phyloP scores from a whole-genome alignment of 1,284 basidiomycete genomes.

The Mycena sp. region DNA sequence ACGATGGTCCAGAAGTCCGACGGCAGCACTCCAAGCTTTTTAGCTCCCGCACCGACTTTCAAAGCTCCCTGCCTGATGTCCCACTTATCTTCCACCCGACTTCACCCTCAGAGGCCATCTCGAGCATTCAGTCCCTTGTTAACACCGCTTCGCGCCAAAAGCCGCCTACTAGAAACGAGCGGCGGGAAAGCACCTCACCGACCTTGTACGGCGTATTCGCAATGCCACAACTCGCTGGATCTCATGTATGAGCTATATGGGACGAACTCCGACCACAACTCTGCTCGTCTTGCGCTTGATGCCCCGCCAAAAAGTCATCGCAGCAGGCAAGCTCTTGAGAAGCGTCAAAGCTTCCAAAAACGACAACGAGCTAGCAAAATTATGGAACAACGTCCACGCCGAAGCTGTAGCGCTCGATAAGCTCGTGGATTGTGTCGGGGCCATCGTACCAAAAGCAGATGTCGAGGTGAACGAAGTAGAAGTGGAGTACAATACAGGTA shows the following conservation, averaged over 20 bases:
- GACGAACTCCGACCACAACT: conserved; percentile 12
- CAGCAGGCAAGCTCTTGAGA: conserved; percentile 21
- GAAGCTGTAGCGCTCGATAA: conserved; percentile 15
- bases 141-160: neutral
- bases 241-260: conserved; percentile 11
- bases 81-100: neutral
- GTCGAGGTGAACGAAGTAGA: too few relatives aligned
- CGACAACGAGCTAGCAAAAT: conserved; percentile 9
- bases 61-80: neutral
- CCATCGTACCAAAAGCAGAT: neutral
- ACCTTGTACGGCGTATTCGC: conserved; percentile 13
- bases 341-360: conserved; percentile 22
- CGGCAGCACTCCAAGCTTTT: conserved; percentile 11
- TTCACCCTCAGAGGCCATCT: neutral
- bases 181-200: conserved; percentile 4
- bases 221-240: conserved; percentile 12
- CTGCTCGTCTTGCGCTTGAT: conserved; percentile 13
- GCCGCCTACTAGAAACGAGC: conserved; percentile 5
- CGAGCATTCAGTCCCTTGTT: neutral
- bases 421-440: neutral
- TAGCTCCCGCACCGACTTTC: conserved; percentile 11
- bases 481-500: neutral
- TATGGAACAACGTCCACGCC: conserved; percentile 15
- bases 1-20: neutral
- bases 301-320: conserved; percentile 16